Evolutionary conservation across 2,329 filamentous ascomycete species (phyloP).

Genomic region (Pestalotiopsis sp.): DNA sequence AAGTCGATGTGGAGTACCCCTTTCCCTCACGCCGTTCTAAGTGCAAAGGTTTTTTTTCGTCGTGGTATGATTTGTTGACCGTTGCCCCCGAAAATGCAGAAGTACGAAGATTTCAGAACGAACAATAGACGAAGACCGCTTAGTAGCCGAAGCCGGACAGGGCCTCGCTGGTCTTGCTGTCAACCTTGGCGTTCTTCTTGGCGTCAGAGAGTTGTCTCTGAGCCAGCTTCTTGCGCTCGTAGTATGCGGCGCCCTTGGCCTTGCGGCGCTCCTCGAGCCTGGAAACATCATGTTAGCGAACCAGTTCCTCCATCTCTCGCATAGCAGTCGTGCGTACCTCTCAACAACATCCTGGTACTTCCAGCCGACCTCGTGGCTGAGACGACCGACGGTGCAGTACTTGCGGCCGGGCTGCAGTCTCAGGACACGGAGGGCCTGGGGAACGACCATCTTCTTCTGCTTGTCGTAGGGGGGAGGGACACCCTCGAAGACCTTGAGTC

Average conservation of each 20-base stretch:
- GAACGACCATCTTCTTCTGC: slow-evolving; percentile 99
- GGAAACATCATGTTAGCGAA: slow-evolving; percentile 27
- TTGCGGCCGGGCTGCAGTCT: slow-evolving; percentile 98
- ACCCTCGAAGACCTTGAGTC: slow-evolving; percentile 99
- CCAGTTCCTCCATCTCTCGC: slow-evolving; percentile 15
- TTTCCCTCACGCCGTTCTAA: slow-evolving; percentile 39
- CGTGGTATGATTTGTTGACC: slow-evolving; percentile 29
- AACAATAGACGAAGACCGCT: slow-evolving; percentile 23
- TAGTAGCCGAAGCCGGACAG: slow-evolving; percentile 94
- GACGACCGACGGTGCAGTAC: slow-evolving; percentile 98
- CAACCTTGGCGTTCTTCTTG: slow-evolving; percentile 87
- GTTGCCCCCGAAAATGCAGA: slow-evolving; percentile 30
- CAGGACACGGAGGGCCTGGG: slow-evolving; percentile 95
- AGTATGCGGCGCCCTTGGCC: slow-evolving; percentile 98
- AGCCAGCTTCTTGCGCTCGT: slow-evolving; percentile 99
- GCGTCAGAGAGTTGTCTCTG: slow-evolving; percentile 89
- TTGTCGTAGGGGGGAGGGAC: slow-evolving; percentile 98
- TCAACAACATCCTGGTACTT: slow-evolving; percentile 99
- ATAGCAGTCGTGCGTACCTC: slow-evolving; percentile 63
- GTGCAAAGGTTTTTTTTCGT: slow-evolving; percentile 34
- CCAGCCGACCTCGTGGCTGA: slow-evolving; percentile 99
- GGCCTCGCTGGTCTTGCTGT: slow-evolving; percentile 84
- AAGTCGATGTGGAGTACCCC: slow-evolving; percentile 31
- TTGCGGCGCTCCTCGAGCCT: slow-evolving; percentile 99
- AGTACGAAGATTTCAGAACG: slow-evolving; percentile 26